Percentiles rank a stretch among this genome's conserved stretches.
Conservation (phyloP, 352 stramenopile species). For the Thalassiosira sp. region DNA sequence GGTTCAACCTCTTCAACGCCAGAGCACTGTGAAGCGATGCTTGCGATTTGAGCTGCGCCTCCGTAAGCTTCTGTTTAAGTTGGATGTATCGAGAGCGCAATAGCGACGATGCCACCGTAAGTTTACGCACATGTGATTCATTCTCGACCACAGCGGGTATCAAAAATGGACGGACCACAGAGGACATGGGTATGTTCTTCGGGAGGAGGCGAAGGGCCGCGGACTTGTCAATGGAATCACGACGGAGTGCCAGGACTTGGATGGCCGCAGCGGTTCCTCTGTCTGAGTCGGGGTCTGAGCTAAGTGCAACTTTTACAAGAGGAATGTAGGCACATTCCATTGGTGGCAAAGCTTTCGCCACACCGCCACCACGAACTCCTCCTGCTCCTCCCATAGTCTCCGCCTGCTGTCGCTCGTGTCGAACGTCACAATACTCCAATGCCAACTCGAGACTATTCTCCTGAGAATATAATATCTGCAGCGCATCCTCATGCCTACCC, state of each 20-base stretch:
- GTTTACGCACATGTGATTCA: slow-evolving; percentile 73
- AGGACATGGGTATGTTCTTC: slow-evolving; percentile 73
- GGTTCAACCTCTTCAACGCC: slow-evolving; percentile 61
- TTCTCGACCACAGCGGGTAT: slow-evolving; percentile 79
- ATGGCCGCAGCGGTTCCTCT: slow-evolving; percentile 71
- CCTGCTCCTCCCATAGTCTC: slow-evolving; percentile 55
- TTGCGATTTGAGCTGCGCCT: slow-evolving; percentile 78
- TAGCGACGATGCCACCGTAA: slow-evolving; percentile 74
- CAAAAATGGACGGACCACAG: slow-evolving; percentile 70
- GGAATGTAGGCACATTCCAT: slow-evolving; percentile 74
- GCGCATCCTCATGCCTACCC: slow-evolving; percentile 83
- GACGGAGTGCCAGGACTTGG: slow-evolving; percentile 72
- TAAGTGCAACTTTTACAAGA: slow-evolving; percentile 77
- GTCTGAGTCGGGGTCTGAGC: slow-evolving; percentile 64
- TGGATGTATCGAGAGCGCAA: slow-evolving; percentile 65
- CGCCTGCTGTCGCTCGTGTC: slow-evolving; percentile 61
- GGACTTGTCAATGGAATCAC: slow-evolving; percentile 72
- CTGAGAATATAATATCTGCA: slow-evolving; percentile 80
- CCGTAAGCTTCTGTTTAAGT: slow-evolving; percentile 74
- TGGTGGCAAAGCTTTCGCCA: not conserved
- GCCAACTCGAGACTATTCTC: slow-evolving; percentile 76
- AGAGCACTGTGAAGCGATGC: slow-evolving; percentile 68
- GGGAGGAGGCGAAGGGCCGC: slow-evolving; percentile 74
- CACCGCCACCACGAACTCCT: slow-evolving; percentile 14
- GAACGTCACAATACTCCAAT: slow-evolving; percentile 81